A percentile compares a stretch with the other conserved stretches of the same genome.
Conservation (phyloP, 2,329 filamentous ascomycete species). For the Ophiostoma tasmaniense region DNA sequence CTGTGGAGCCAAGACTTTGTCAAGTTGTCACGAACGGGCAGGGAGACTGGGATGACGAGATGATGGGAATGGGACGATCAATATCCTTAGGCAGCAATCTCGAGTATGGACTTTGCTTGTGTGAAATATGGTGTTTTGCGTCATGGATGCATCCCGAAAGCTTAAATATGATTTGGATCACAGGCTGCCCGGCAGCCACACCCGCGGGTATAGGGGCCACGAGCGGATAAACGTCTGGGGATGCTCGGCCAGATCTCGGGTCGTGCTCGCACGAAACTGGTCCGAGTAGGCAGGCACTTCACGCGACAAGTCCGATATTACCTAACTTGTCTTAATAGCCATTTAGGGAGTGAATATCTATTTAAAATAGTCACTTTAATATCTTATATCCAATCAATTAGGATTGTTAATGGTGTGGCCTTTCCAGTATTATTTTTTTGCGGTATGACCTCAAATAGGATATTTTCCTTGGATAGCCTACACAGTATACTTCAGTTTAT, state of each 20-base stretch:
- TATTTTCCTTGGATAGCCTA: too few species aligned
- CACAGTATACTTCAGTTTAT: too few species aligned
- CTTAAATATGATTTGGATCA: background rate
- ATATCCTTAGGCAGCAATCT: slow-evolving; percentile 1
- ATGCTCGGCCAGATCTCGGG: background rate
- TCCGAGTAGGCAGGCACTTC: background rate
- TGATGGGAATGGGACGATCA: background rate
- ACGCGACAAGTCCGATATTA: background rate
- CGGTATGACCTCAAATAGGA: too few species aligned
- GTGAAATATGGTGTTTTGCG: background rate
- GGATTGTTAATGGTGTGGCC: too few species aligned
- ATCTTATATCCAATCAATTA: too few species aligned
- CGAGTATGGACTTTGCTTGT: background rate
- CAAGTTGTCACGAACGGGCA: background rate
- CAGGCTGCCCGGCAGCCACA: background rate
- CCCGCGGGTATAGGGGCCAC: background rate
- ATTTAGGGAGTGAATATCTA: too few species aligned
- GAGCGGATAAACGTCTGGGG: background rate
- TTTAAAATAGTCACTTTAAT: too few species aligned
- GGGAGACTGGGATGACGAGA: background rate
- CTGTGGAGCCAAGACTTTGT: slow-evolving; percentile 1
- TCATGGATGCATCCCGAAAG: background rate
- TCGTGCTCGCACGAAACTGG: background rate
- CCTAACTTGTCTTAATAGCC: too few species aligned
- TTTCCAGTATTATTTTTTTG: too few species aligned